These are phyloP conservation scores for Arthrocladium fulminans DNA, from an alignment of 2,329 filamentous ascomycete species.

Conservation along the genomic window DNA sequence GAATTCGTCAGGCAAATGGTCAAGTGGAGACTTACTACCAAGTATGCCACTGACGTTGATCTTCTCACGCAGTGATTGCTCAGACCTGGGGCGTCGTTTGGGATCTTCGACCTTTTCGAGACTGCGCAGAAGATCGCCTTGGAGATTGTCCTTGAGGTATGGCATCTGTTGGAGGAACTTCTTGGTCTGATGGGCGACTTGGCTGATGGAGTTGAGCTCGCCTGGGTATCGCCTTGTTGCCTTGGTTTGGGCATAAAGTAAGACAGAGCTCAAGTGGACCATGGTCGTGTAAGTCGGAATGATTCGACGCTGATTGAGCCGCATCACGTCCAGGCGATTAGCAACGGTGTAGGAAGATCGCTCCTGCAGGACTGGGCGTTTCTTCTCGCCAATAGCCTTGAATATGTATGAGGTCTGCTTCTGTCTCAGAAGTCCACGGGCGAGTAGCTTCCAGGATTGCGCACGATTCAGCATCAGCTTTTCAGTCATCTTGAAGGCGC, in stretches of 20 bases:
- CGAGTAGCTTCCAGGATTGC: slow-evolving; percentile 56
- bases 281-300: slow-evolving; percentile 38
- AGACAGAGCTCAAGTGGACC: slow-evolving; percentile 34
- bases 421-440: slow-evolving; percentile 22
- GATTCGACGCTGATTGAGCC: slow-evolving; percentile 30
- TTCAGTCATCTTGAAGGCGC: slow-evolving; percentile 68
- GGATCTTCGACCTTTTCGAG: slow-evolving; percentile 24
- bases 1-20: slow-evolving; percentile 12
- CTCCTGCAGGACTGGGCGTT: slow-evolving; percentile 15
- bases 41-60: slow-evolving; percentile 13
- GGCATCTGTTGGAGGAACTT: slow-evolving; percentile 32
- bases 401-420: slow-evolving; percentile 1
- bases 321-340: background rate
- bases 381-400: slow-evolving; percentile 26
- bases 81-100: slow-evolving; percentile 11
- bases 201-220: slow-evolving; percentile 25
- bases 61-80: background rate
- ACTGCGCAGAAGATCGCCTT: slow-evolving; percentile 32
- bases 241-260: slow-evolving; percentile 30
- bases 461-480: slow-evolving; percentile 67
- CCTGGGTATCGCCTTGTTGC: slow-evolving; percentile 28
- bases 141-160: slow-evolving; percentile 32
- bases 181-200: slow-evolving; percentile 30
- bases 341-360: background rate
- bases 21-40: slow-evolving; percentile 14